Conservation (phyloP, 352 stramenopile species). For the Pythium coloratum region DNA sequence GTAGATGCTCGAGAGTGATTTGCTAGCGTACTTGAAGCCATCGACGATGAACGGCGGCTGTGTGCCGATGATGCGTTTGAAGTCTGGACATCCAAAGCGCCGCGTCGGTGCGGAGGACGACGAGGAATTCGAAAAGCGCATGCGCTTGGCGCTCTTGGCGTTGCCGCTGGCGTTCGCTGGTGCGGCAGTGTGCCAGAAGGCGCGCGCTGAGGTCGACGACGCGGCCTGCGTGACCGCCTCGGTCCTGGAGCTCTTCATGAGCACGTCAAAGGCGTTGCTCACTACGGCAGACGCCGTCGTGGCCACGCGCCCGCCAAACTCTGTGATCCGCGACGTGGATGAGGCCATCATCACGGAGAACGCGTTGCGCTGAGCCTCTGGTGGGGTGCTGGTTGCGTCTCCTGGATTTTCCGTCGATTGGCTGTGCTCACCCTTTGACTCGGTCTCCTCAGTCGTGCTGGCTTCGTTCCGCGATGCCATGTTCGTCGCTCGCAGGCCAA, state of each 20-base stretch:
- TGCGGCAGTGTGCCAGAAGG: conserved; percentile 22
- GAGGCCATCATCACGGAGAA: conserved; percentile 64
- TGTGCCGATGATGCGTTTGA: conserved; percentile 78
- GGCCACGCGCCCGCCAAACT: not conserved
- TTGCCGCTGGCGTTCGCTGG: not conserved
- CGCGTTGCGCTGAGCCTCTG: conserved; percentile 30
- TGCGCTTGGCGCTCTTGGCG: conserved; percentile 21
- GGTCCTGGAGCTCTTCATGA: conserved; percentile 81
- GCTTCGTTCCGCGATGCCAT: conserved; percentile 23
- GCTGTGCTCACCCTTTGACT: not conserved
- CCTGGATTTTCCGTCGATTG: not conserved
- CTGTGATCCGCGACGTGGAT: conserved; percentile 11
- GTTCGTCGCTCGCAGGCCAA: conserved; percentile 57
- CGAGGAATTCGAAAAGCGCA: conserved; percentile 8
- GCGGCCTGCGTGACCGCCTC: conserved; percentile 34
- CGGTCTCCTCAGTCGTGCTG: not conserved
- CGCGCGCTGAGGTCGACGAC: conserved; percentile 7
- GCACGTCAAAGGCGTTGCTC: conserved; percentile 72
- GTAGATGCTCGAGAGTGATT: conserved; percentile 83
- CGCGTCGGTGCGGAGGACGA: not conserved
- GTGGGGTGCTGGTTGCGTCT: not conserved
- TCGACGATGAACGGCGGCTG: conserved; percentile 86
- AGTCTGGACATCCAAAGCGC: conserved; percentile 56
- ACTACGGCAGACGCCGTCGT: conserved; percentile 19
- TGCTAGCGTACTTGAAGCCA: conserved; percentile 81